These are phyloP conservation scores for Microsporum audouinii DNA, from an alignment of 2,329 filamentous ascomycete species.

Conservation along the genomic window DNA sequence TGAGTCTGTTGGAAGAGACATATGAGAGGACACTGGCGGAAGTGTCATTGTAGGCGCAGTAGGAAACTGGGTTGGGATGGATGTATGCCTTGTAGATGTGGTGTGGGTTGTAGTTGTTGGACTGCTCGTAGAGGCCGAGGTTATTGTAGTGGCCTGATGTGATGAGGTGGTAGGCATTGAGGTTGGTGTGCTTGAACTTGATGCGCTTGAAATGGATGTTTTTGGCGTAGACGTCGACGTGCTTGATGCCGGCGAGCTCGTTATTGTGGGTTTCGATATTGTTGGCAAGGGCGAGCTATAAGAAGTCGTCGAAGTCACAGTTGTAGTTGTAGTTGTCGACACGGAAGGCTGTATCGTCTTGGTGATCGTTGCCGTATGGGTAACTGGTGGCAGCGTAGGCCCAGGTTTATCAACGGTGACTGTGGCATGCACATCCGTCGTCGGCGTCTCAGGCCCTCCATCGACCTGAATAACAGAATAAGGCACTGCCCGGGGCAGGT, in stretches of 20 bases:
- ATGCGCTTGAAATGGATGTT: neutral
- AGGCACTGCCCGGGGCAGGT: constrained; percentile 8
- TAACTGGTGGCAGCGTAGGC: constrained; percentile 8
- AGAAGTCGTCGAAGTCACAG: constrained; percentile 3
- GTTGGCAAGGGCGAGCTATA: neutral
- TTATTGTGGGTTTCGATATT: constrained; percentile 1
- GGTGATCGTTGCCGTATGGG: constrained; percentile 10
- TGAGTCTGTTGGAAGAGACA: neutral
- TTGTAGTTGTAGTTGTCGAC: constrained; percentile 4
- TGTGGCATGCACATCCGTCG: constrained; percentile 6
- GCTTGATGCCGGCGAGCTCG: neutral
- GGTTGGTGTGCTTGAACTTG: neutral
- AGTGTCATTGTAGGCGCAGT: neutral
- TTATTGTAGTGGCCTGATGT: neutral
- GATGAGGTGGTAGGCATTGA: neutral
- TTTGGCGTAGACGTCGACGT: neutral
- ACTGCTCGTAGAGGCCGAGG: neutral
- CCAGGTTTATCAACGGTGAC: constrained; percentile 10
- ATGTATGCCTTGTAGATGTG: neutral
- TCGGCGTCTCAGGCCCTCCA: constrained; percentile 10
- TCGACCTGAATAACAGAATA: constrained; percentile 18
- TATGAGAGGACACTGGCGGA: neutral
- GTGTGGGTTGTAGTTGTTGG: neutral
- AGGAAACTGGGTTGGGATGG: neutral
- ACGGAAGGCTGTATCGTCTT: constrained; percentile 6